Conservation (phyloP, 257 asterid genomes). For the Capsicum chinense region DNA sequence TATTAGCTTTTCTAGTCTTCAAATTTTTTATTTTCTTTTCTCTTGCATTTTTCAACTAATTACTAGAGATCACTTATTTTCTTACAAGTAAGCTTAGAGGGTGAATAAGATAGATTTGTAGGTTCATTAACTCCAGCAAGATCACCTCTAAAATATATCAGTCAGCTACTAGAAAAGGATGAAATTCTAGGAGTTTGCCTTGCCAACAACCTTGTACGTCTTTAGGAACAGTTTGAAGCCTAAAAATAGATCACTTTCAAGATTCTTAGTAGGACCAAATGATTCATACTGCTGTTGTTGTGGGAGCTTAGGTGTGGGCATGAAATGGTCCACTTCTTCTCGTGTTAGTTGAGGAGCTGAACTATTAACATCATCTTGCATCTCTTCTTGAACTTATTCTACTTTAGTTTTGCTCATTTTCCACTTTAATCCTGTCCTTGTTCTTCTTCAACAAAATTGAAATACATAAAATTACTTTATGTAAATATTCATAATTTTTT, state of each 20-base stretch:
- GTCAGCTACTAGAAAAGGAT: not conserved
- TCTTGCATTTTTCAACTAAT: not conserved
- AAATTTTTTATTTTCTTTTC: not conserved
- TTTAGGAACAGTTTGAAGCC: not conserved
- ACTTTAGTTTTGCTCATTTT: not conserved
- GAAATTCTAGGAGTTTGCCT: not conserved
- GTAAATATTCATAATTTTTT: no score
- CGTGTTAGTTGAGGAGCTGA: not conserved
- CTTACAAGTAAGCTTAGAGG: not conserved
- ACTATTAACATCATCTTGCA: not conserved
- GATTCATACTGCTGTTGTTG: not conserved
- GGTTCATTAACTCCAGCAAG: not conserved
- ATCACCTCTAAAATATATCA: not conserved
- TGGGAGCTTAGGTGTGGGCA: not conserved
- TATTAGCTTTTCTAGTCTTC: not conserved
- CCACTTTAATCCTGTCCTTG: not conserved
- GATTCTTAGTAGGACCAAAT: not conserved
- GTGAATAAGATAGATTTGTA: not conserved
- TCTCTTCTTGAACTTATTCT: not conserved
- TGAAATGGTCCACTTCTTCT: not conserved
- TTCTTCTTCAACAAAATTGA: not conserved
- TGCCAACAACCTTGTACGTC: not conserved
- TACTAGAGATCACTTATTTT: not conserved
- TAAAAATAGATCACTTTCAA: not conserved
- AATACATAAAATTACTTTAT: not conserved